phyloP scores from a whole-genome alignment of 2,329 filamentous ascomycete genomes.

The Aureobasidium leucospermi region DNA sequence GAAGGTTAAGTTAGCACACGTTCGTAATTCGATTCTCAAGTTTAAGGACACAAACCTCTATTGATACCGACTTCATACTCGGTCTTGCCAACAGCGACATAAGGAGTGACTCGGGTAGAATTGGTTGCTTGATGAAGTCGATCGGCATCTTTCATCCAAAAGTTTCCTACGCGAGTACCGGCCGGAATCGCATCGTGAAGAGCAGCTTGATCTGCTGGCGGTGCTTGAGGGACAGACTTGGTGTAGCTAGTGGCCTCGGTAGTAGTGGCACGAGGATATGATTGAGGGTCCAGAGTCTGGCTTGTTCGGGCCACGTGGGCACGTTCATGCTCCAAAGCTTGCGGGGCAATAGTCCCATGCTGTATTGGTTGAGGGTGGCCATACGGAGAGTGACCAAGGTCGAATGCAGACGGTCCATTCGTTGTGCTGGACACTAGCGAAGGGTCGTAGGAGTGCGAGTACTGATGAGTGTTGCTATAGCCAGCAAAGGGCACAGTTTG shows the following conservation, averaged over 20 bases:
- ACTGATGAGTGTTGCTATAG: slow-evolving; percentile 17
- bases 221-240: slow-evolving; percentile 2
- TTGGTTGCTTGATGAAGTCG: slow-evolving; percentile 37
- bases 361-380: slow-evolving; percentile 15
- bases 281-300: background rate
- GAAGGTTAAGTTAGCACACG: slow-evolving; percentile 13
- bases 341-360: slow-evolving; percentile 25
- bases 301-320: background rate
- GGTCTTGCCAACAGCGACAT: slow-evolving; percentile 36
- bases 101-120: slow-evolving; percentile 36
- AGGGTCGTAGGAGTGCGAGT: slow-evolving; percentile 14
- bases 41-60: slow-evolving; percentile 33
- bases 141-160: slow-evolving; percentile 35
- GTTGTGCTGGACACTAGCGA: slow-evolving; percentile 8
- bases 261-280: background rate
- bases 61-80: slow-evolving; percentile 36
- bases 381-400: slow-evolving; percentile 13
- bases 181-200: slow-evolving; percentile 25
- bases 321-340: slow-evolving; percentile 22
- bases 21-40: no score
- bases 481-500: slow-evolving; percentile 16
- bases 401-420: background rate
- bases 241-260: background rate
- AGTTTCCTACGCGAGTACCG: slow-evolving; percentile 28
- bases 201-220: slow-evolving; percentile 21